phyloP scores from a whole-genome alignment of 2,329 filamentous ascomycete species.

The Clarireedia monteithiana region DNA sequence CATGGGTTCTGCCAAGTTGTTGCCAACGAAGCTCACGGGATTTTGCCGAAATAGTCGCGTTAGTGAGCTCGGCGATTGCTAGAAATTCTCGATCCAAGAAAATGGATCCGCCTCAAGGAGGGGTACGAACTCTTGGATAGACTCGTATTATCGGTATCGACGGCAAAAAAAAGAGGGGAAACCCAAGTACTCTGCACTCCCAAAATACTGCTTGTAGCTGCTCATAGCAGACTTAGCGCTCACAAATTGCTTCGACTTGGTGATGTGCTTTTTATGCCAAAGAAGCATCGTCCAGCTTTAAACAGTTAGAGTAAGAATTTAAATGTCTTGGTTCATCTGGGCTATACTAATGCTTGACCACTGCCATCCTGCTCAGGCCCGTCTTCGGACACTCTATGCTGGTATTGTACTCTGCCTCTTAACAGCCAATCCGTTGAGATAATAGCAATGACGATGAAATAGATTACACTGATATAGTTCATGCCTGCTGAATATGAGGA shows the following conservation, averaged over 20 bases:
- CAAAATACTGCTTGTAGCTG: background rate
- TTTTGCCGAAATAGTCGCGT: too few relatives aligned
- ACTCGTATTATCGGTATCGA: too few relatives aligned
- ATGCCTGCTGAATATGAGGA: background rate
- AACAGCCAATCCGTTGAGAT: slow-evolving; percentile 1
- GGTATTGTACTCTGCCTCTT: slow-evolving; percentile 3
- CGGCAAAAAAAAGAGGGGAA: too few relatives aligned
- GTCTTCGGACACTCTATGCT: background rate
- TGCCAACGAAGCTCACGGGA: too few relatives aligned
- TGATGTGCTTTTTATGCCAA: background rate
- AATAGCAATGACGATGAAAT: background rate
- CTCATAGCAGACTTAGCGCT: background rate
- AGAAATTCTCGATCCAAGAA: too few relatives aligned
- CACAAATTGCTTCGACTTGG: background rate
- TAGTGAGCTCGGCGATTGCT: too few relatives aligned
- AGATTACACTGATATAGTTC: slow-evolving; percentile 9
- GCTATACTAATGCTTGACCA: background rate
- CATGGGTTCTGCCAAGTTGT: too few relatives aligned
- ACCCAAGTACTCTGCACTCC: too few relatives aligned
- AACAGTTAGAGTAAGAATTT: background rate
- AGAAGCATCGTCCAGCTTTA: background rate
- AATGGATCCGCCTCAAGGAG: too few relatives aligned
- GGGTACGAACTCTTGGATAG: too few relatives aligned
- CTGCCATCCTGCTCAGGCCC: background rate
- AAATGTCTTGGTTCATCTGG: background rate